Evolutionary conservation across 1,284 basidiomycete genomes (phyloP), one percentile per base, ranked within the genome.

Genomic region (Apiotrichum sp.): DNA sequence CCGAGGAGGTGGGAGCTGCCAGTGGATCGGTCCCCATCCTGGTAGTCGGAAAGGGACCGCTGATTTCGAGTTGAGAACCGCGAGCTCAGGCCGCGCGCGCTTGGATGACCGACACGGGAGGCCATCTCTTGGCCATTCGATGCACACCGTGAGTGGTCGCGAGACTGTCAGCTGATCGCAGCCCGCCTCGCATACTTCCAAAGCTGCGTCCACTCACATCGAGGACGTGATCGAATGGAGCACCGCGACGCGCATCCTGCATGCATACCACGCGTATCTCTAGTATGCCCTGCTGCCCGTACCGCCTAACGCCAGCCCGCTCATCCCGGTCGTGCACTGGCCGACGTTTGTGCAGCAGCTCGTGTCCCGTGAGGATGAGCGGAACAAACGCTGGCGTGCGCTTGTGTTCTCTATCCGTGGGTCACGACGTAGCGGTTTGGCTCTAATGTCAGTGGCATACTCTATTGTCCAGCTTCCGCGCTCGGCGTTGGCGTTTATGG

Each of bases 281-380:
- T 68, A 66, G 64, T 66, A n/a, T 4, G 10, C 16, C 6, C 32
- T 42, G 2, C 42, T 8, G 33, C 43, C 14, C 29, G 22, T 22
- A 22, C 11, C 9, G 38, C 45, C n/a, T 46, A 14, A 13, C 7
- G 14, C 10, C 49, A 66, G 64, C 46, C 62, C 66, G 0, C 51
- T 68, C n/a, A 56, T 68, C 53, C 65, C 66, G 2, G 54, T 68
- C 43, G 58, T 66, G 36, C 66, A 68, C 42, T 68, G 66, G 66
- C 66, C 66, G 11, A 64, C 63, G 3, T 66, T 66, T 50, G 62
- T 62, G 1, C 66, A 68, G 52, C 62, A 65, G 42, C 58, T 68
- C 31, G 53, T 66, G 8, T 59, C 63, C 13, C 47, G 66, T 13
- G 61, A 63, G 29, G 66, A 68, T 39, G 61, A 65, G 42, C 46